phyloP scores from a whole-genome alignment of 2,329 filamentous ascomycete species.

The Colletotrichum lindemuthianum region DNA sequence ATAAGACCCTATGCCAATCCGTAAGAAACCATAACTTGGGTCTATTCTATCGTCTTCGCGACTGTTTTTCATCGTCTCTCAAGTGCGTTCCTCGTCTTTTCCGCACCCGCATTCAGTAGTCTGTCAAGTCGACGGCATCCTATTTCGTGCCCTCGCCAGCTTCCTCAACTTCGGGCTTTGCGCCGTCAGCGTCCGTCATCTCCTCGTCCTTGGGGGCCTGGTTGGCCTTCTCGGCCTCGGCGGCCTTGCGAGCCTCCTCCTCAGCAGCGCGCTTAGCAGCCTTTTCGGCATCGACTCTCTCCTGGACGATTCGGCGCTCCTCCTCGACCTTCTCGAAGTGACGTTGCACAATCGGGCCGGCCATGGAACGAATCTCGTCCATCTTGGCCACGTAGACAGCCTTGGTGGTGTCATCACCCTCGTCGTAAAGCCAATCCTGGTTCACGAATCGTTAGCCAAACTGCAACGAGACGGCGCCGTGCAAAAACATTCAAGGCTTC shows the following conservation, averaged over 20 bases:
- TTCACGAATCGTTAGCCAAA: slow-evolving; percentile 39
- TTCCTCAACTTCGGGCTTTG: slow-evolving; percentile 62
- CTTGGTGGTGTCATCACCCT: slow-evolving; percentile 94
- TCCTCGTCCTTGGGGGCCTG: slow-evolving; percentile 66
- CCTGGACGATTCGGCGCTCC: slow-evolving; percentile 82
- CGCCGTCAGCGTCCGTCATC: slow-evolving; percentile 70
- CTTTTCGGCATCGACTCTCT: slow-evolving; percentile 80
- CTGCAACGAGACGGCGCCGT: not conserved
- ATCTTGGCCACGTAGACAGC: slow-evolving; percentile 94
- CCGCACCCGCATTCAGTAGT: not conserved
- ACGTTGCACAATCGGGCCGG: slow-evolving; percentile 91
- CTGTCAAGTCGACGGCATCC: slow-evolving; percentile 15
- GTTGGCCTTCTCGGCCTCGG: slow-evolving; percentile 60
- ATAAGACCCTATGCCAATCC: slow-evolving; percentile 35
- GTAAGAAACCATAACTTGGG: slow-evolving; percentile 35
- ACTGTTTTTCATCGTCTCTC: slow-evolving; percentile 20
- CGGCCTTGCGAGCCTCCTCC: slow-evolving; percentile 65
- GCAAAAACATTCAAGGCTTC: no score
- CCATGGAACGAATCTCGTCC: slow-evolving; percentile 91
- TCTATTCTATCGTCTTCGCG: slow-evolving; percentile 37
- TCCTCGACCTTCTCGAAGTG: slow-evolving; percentile 95
- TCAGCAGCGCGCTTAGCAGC: slow-evolving; percentile 76
- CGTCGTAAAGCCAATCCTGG: slow-evolving; percentile 98
- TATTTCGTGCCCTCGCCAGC: slow-evolving; percentile 45
- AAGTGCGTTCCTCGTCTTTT: not conserved